Evolutionary conservation across 805 yeast genomes (phyloP).

Genomic region (Candida manassasensis): DNA sequence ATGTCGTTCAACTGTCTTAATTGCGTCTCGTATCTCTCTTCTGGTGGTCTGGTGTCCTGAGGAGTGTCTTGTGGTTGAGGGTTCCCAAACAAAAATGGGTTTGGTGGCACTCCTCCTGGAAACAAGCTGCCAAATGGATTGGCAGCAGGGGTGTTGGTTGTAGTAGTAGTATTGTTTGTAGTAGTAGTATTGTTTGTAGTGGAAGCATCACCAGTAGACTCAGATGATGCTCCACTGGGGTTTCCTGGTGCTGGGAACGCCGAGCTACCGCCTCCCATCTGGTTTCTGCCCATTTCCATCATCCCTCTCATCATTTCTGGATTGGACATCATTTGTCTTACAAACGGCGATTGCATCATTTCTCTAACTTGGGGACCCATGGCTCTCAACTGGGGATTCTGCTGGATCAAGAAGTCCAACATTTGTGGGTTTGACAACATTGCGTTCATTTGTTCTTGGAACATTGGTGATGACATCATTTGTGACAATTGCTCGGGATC

Average conservation of each 20-base stretch:
- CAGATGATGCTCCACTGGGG: constrained; percentile 25
- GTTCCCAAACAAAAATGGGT: constrained; percentile 44
- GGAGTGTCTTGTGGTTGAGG: constrained; percentile 23
- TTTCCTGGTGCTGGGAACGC: constrained; percentile 37
- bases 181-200: constrained; percentile 11
- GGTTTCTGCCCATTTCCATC: constrained; percentile 65
- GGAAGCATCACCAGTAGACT: constrained; percentile 11
- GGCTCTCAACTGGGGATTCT: constrained; percentile 76
- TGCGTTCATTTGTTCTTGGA: constrained; percentile 77
- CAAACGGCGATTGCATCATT: constrained; percentile 76
- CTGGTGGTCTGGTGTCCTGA: constrained; percentile 42
- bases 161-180: constrained; percentile 9
- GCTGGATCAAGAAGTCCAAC: constrained; percentile 75
- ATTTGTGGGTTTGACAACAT: constrained; percentile 84
- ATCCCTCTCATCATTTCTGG: constrained; percentile 82
- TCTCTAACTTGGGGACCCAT: constrained; percentile 89
- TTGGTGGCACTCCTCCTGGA: constrained; percentile 34
- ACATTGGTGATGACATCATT: constrained; percentile 77
- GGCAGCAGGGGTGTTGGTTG: constrained; percentile 18
- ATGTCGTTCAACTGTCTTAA: constrained; percentile 44
- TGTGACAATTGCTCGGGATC: constrained; percentile 68
- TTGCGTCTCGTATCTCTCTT: constrained; percentile 40
- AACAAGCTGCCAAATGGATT: constrained; percentile 39
- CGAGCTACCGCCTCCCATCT: constrained; percentile 28
- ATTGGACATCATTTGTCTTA: constrained; percentile 65